A percentile compares a stretch with the other conserved stretches of the same genome.
Conservation (phyloP, 2,329 filamentous ascomycete genomes). For the Chrysosporium keratinophilum region DNA sequence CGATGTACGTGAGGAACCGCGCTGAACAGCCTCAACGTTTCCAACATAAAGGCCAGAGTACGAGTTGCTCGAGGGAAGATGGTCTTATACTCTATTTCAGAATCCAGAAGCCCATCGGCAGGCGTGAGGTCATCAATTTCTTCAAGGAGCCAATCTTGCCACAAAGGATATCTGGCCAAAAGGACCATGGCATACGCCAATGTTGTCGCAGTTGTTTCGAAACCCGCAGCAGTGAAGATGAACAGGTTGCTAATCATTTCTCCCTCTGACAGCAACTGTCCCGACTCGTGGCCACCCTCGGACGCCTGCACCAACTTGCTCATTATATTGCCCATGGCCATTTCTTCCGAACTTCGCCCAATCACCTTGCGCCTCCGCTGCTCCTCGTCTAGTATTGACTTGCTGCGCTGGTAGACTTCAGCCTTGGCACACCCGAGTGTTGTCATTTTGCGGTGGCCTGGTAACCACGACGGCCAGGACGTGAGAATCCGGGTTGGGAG, state of each 20-base stretch:
- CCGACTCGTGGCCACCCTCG: background rate
- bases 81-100: slow-evolving; percentile 31
- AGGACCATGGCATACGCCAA: slow-evolving; percentile 42
- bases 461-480: too few species aligned
- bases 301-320: too few species aligned
- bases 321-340: too few species aligned
- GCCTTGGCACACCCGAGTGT: too few species aligned
- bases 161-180: slow-evolving; percentile 38
- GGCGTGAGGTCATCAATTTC: slow-evolving; percentile 36
- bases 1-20: background rate
- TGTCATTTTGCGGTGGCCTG: too few species aligned
- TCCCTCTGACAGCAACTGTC: slow-evolving; percentile 25
- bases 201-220: slow-evolving; percentile 43
- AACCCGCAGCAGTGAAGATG: slow-evolving; percentile 40
- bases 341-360: too few species aligned
- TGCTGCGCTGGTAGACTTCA: too few species aligned
- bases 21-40: slow-evolving; percentile 6
- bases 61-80: slow-evolving; percentile 38
- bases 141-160: slow-evolving; percentile 44
- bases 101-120: slow-evolving; percentile 18
- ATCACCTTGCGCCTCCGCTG: too few species aligned
- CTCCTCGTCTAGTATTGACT: too few species aligned
- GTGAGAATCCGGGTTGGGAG: too few species aligned
- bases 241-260: slow-evolving; percentile 40
- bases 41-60: slow-evolving; percentile 41